Evolutionary conservation across 2,329 filamentous ascomycete genomes (phyloP).

Genomic region (Fusarium sp.): DNA sequence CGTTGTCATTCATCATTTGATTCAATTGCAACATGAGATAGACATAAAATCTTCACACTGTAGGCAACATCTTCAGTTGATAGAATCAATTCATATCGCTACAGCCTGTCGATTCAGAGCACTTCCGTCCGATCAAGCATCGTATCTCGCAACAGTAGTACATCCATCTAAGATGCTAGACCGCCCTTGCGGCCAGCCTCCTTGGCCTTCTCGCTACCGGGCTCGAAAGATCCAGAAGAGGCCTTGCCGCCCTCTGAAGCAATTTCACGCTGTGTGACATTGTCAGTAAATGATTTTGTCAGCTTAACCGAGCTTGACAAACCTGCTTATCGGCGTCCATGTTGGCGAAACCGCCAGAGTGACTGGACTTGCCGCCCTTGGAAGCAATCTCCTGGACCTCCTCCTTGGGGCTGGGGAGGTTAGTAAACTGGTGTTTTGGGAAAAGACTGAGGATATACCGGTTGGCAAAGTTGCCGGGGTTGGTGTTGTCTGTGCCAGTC

Average conservation of each 20-base stretch:
- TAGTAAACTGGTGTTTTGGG: not conserved
- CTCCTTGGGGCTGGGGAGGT: slow-evolving; percentile 49
- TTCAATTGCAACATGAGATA: too few relatives aligned
- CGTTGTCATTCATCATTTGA: not conserved
- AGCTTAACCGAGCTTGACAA: slow-evolving; percentile 42
- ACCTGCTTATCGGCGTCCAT: slow-evolving; percentile 55
- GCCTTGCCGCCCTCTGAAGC: slow-evolving; percentile 64
- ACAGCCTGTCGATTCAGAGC: not conserved
- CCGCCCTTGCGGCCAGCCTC: slow-evolving; percentile 66
- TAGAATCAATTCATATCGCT: not conserved
- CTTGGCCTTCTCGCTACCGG: slow-evolving; percentile 59
- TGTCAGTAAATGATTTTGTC: not conserved
- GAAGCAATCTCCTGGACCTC: slow-evolving; percentile 55
- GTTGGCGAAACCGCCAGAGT: slow-evolving; percentile 51
- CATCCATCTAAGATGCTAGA: slow-evolving; percentile 15
- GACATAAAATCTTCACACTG: too few relatives aligned
- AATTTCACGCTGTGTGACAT: slow-evolving; percentile 54
- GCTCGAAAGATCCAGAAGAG: slow-evolving; percentile 63
- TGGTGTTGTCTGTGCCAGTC: slow-evolving; percentile 38
- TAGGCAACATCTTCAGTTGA: not conserved
- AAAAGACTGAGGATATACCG: slow-evolving; percentile 18
- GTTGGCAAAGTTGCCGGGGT: slow-evolving; percentile 46
- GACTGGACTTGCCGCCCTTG: slow-evolving; percentile 53
- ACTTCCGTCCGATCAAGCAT: not conserved
- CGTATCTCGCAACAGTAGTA: not conserved